Base-by-base conservation (phyloP, 148 eudicot genomes). In the Nyssa sinensis region DNA sequence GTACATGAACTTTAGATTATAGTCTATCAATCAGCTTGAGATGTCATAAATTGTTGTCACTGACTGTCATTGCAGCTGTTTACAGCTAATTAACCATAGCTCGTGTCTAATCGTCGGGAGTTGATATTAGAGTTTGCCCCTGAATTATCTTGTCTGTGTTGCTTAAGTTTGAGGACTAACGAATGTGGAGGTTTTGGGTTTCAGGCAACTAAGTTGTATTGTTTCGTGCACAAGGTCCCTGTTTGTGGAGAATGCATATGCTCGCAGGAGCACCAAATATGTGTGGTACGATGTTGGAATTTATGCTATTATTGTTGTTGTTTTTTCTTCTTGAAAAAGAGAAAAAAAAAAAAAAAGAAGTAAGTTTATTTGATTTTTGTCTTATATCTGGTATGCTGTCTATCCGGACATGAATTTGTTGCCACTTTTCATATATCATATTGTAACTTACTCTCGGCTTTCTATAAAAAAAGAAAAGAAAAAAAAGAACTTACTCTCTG, bases 211-310 rank as follows among this genome's bases (percentile, higher is more conserved):
- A 92, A 90, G 68, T 75, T 92, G 30, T 92, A 92, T 79, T 92
- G 97, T 69, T 92, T 92, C 70, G 97, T 92, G 78, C 97, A 92
- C 93, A 92, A 92, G 84, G 89, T 88, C 41, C 92, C 97, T 34
- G 93, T 92, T 68, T 92, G 94, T 67, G 97, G 97, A 81, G 94
- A 90, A 79, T 92, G 97, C 81, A 87, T 92, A 81, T 92, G 97
- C 86, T 90, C 88, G 74, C 88, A 92, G 5, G 97, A 92, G 74
- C 97, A 92, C 75, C 91, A 85, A 76, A 90, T 87, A n/a, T 90
- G 97, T 73, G 97, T 92, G 97, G 97, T 92, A 90, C 71, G 65
- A 32, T 61, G 21, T 35, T 34, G 7, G 13, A n/a, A 34, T 57
- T 1, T 17, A 23, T 58, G n/a, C n/a, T n/a, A n/a, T n/a, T n/a